Evolutionary conservation across 768 basidiomycete genomes (phyloP).

Genomic region (Pleurotus sapidus): DNA sequence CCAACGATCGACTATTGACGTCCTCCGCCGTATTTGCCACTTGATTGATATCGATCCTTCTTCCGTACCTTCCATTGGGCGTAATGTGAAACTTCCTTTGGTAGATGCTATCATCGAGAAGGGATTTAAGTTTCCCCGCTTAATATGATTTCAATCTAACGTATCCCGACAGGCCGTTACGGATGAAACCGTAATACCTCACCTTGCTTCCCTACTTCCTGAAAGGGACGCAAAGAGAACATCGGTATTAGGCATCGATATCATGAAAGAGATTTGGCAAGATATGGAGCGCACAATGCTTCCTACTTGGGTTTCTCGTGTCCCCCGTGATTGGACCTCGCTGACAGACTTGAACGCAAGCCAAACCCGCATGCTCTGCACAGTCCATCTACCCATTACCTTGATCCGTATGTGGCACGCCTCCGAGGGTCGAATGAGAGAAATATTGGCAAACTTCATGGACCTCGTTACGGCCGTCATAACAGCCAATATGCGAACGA

Average conservation of each 20-base stretch:
- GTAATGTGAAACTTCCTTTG: not conserved
- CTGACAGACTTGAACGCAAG: constrained; percentile 25
- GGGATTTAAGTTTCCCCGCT: not conserved
- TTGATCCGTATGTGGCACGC: constrained; percentile 22
- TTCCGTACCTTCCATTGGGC: not conserved
- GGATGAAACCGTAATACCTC: not conserved
- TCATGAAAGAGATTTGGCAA: constrained; percentile 24
- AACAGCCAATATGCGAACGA: constrained; percentile 16
- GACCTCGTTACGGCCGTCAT: constrained; percentile 22
- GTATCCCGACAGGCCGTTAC: not conserved
- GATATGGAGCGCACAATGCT: constrained; percentile 26
- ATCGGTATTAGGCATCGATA: constrained; percentile 24
- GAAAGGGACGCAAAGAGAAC: not conserved
- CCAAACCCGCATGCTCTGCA: constrained; percentile 24
- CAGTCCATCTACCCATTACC: constrained; percentile 24
- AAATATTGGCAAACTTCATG: constrained; percentile 25
- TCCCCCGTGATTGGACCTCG: constrained; percentile 27
- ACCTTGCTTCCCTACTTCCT: constrained; percentile 5
- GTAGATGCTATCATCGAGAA: not conserved
- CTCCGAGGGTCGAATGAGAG: constrained; percentile 10
- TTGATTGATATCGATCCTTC: not conserved
- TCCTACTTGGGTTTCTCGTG: constrained; percentile 26
- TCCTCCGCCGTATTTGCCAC: not conserved
- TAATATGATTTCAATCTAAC: not conserved
- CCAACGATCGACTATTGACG: not conserved